Percentiles rank a stretch among this genome's conserved stretches.
Evolutionary conservation across 805 yeast species (phyloP).

Genomic region (Nakazawaea molendinolei): DNA sequence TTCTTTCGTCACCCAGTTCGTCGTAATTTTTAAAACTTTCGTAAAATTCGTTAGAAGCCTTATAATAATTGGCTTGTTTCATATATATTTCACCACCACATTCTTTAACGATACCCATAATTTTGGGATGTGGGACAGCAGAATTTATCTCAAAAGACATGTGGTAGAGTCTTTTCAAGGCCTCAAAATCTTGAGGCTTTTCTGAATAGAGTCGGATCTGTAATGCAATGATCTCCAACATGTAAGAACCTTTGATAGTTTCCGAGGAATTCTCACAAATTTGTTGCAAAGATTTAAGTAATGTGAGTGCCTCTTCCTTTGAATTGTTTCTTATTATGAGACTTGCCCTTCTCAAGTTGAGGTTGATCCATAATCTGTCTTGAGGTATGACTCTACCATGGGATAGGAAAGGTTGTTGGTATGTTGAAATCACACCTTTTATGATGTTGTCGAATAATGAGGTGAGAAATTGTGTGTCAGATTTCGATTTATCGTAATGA

Average conservation of each 20-base stretch:
- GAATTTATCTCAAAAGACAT: conserved; percentile 41
- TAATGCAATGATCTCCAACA: conserved; percentile 60
- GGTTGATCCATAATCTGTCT: conserved; percentile 41
- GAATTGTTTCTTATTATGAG: conserved; percentile 23
- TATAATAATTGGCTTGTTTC: conserved; percentile 49
- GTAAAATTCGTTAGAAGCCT: conserved; percentile 43
- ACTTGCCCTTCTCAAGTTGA: conserved; percentile 38
- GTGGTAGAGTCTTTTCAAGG: conserved; percentile 41
- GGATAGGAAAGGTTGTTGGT: not conserved
- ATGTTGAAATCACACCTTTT: conserved; percentile 5
- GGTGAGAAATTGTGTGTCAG: conserved; percentile 14
- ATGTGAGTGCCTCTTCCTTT: conserved; percentile 25
- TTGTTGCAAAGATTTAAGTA: conserved; percentile 31
- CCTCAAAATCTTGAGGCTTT: conserved; percentile 16
- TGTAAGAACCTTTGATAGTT: conserved; percentile 36
- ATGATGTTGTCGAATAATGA: conserved; percentile 18
- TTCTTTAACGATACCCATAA: conserved; percentile 69
- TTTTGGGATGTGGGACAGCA: conserved; percentile 70
- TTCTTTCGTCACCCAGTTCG: conserved; percentile 52
- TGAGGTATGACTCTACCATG: conserved; percentile 13
- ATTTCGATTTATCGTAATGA: conserved; percentile 19
- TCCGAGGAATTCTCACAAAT: conserved; percentile 35
- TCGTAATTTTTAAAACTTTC: conserved; percentile 44
- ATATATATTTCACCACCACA: conserved; percentile 69
- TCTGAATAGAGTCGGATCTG: conserved; percentile 51